Evolutionary conservation across 768 basidiomycete species (phyloP), one percentile per base, ranked within the genome.

Genomic region (Mycena kentingensis): DNA sequence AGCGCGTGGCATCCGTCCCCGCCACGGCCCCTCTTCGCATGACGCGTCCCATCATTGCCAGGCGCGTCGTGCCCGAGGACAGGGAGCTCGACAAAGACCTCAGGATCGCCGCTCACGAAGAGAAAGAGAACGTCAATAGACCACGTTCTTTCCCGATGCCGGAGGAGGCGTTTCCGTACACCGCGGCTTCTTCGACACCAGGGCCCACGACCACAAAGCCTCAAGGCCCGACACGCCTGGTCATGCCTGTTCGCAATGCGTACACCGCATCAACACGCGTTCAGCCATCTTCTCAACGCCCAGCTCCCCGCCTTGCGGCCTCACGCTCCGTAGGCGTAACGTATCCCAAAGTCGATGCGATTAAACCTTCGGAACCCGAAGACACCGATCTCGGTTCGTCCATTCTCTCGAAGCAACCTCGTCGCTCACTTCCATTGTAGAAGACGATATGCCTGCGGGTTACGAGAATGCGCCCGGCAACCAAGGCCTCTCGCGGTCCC

Each of bases 1-100:
- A 83, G 55, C 85, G 89, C 55, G 78, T 82, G 32, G 75, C 79
- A 2, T 91, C 88, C 10, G 84, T 81, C 25, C 82, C 87, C 10
- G 71, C 76, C 28, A 43, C 75, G 51, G 37, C 72, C 46, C 29
- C 66, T 55, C 24, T 62, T 53, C 38, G 60, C 61, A 15, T 52
- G 27, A 52, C 54, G 48, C 54, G 49, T 7, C 44, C 64, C 70
- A 21, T 66, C n/a, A n/a, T 68, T 10, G 58, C 74, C 11, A 74
- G 77, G 37, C 72, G 80, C 28, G 67, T 77, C 15, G 69, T 75
- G 4, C 61, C 68, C 49, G 79, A 81, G 42, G 78, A 79, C 18
- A 52, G 52, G 47, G 63, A 55, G 51, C 52, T 25, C 57, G 67
- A 58, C 53, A 67, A 42, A 61, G 70, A 51, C 63, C 65, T 34